Evolutionary conservation across 305 asterid genomes (phyloP).

Genomic region (Fraxinus ornus): DNA sequence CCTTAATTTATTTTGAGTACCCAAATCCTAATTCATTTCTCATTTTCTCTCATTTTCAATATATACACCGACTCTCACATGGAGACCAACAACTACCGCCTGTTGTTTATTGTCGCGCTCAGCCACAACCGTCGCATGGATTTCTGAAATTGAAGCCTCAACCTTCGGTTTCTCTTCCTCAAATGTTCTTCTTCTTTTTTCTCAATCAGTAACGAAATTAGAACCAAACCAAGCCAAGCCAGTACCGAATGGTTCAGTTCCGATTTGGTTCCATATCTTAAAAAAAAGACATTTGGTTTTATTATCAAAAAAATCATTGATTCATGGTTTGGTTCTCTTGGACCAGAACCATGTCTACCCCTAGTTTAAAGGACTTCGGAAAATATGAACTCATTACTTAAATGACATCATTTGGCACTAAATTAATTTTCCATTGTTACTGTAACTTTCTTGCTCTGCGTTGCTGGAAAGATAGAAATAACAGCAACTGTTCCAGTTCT

Average conservation of each 20-base stretch:
- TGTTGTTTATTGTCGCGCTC: neutral
- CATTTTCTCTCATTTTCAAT: neutral
- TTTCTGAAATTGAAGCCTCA: neutral
- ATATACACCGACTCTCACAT: neutral
- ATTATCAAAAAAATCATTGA: neutral
- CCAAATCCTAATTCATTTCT: neutral
- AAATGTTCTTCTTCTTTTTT: too few relatives aligned
- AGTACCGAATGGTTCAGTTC: neutral
- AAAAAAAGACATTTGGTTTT: neutral
- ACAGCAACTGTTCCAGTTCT: neutral
- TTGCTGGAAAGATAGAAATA: neutral
- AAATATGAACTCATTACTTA: neutral
- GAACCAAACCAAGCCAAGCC: neutral
- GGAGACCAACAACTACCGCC: neutral
- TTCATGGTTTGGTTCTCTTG: neutral
- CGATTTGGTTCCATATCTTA: neutral
- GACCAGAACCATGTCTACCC: neutral
- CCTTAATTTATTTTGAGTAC: too few relatives aligned
- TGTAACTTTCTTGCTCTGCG: neutral
- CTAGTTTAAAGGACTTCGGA: neutral
- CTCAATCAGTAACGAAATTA: too few relatives aligned
- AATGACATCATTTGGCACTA: slow-evolving; percentile 3
- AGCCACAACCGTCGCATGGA: neutral
- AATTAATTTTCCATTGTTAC: neutral
- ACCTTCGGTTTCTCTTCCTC: too few relatives aligned